These are phyloP conservation scores for Pseudogymnoascus sp. DNA, from an alignment of 2,329 filamentous ascomycete species.

Conservation along the genomic window DNA sequence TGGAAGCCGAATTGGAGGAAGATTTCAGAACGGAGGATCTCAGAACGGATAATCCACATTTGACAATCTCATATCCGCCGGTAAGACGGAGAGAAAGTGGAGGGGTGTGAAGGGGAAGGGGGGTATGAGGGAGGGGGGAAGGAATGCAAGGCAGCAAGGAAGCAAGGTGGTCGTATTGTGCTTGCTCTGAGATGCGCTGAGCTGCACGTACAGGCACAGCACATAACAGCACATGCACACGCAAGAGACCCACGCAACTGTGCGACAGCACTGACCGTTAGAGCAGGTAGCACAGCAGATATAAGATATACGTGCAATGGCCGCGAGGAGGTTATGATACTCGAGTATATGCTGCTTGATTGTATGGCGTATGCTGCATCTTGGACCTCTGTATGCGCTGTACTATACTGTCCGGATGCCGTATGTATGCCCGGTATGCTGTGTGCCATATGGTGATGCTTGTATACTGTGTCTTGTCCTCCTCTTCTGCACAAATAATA, in stretches of 20 bases:
- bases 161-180: not conserved
- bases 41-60: not conserved
- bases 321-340: not conserved
- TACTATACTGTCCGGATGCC: not conserved
- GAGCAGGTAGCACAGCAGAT: not conserved
- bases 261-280: not conserved
- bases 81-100: not conserved
- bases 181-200: not conserved
- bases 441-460: not conserved
- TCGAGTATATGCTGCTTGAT: not conserved
- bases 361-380: not conserved
- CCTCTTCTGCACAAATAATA: not conserved
- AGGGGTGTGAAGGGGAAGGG: not conserved
- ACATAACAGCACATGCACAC: slow-evolving; percentile 1
- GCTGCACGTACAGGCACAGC: not conserved
- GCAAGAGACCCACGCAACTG: slow-evolving; percentile 1
- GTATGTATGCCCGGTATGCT: not conserved
- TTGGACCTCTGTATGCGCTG: not conserved
- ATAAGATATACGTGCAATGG: not conserved
- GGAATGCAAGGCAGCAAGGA: not conserved
- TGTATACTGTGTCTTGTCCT: slow-evolving; percentile 2
- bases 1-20: not conserved
- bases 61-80: not conserved
- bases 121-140: not conserved
- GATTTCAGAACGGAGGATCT: not conserved